Percentiles rank a stretch among this genome's conserved stretches.
These are phyloP conservation scores for Phaeotremella fagi DNA, from an alignment of 768 basidiomycete species.

Conservation along the genomic window DNA sequence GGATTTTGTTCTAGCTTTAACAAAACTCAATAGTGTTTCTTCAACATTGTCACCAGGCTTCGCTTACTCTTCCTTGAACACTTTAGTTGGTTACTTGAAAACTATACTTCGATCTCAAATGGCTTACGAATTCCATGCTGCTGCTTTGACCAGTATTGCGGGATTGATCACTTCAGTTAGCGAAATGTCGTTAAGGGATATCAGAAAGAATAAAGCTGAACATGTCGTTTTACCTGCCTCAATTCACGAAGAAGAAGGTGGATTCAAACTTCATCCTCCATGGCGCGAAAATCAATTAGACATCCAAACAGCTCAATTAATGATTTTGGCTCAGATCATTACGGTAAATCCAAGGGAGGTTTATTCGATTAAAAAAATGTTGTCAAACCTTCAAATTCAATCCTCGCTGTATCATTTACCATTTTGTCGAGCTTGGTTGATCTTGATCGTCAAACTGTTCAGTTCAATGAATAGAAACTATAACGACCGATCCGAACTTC, in stretches of 20 bases:
- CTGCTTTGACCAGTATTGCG: constrained; percentile 22
- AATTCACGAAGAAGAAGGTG: constrained; percentile 39
- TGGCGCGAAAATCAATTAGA: constrained; percentile 28
- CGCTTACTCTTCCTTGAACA: constrained; percentile 30
- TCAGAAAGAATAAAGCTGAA: constrained; percentile 37
- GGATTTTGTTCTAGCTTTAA: constrained; percentile 16
- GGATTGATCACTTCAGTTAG: constrained; percentile 12
- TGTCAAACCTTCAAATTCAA: constrained; percentile 37
- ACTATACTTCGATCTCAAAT: constrained; percentile 11
- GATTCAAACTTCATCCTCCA: constrained; percentile 35
- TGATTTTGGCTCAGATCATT: constrained; percentile 22
- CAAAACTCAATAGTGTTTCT: constrained; percentile 16
- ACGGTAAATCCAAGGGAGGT: constrained; percentile 35
- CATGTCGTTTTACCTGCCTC: constrained; percentile 36
- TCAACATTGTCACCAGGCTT: constrained; percentile 20
- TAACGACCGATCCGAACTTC: constrained; percentile 38
- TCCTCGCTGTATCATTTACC: constrained; percentile 17
- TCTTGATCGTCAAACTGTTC: constrained; percentile 26
- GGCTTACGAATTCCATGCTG: constrained; percentile 9
- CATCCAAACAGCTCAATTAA: constrained; percentile 33
- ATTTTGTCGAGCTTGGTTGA: constrained; percentile 35
- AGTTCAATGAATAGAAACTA: constrained; percentile 33
- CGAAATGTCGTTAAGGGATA: constrained; percentile 32
- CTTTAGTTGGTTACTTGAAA: constrained; percentile 30
- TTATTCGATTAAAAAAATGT: constrained; percentile 38